phyloP scores from a whole-genome alignment of 805 yeast species.

The Sugiyamaella marilandica region DNA sequence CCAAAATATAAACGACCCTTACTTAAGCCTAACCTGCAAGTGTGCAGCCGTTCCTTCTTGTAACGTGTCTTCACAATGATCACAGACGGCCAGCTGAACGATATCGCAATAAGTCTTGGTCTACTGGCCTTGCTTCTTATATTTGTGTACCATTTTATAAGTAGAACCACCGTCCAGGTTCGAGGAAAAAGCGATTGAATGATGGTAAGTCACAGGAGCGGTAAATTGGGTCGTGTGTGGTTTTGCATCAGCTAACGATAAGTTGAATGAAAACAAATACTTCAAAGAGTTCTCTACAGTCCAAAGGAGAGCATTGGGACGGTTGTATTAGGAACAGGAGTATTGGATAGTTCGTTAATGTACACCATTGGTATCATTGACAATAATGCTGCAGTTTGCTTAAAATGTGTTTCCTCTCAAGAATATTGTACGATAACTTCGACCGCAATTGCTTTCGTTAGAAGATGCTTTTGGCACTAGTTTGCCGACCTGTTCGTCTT shows the following conservation, averaged over 20 bases:
- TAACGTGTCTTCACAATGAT: conserved; percentile 49
- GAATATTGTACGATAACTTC: no score
- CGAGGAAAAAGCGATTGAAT: conserved; percentile 40
- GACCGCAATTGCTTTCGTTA: no score
- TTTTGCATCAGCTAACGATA: conserved; percentile 41
- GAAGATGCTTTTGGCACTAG: no score
- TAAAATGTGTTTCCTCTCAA: no score
- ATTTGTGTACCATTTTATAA: conserved; percentile 62
- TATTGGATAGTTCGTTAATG: conserved; percentile 7
- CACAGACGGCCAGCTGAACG: conserved; percentile 72
- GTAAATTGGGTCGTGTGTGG: conserved; percentile 38
- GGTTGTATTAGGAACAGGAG: conserved; percentile 21
- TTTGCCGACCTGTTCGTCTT: no score
- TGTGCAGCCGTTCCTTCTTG: conserved; percentile 4
- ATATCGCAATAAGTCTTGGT: conserved; percentile 70
- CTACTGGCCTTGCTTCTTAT: conserved; percentile 65
- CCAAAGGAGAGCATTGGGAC: conserved; percentile 22
- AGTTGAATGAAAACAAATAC: conserved; percentile 28
- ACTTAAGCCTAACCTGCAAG: background rate
- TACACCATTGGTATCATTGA: no score
- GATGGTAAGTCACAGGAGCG: conserved; percentile 37
- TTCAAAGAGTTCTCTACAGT: conserved; percentile 26
- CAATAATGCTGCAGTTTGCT: no score
- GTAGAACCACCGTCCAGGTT: conserved; percentile 37
- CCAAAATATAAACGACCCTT: background rate